These are phyloP conservation scores for Pseudocercospora fijiensis DNA, from an alignment of 2,329 filamentous ascomycete species.

Conservation along the genomic window DNA sequence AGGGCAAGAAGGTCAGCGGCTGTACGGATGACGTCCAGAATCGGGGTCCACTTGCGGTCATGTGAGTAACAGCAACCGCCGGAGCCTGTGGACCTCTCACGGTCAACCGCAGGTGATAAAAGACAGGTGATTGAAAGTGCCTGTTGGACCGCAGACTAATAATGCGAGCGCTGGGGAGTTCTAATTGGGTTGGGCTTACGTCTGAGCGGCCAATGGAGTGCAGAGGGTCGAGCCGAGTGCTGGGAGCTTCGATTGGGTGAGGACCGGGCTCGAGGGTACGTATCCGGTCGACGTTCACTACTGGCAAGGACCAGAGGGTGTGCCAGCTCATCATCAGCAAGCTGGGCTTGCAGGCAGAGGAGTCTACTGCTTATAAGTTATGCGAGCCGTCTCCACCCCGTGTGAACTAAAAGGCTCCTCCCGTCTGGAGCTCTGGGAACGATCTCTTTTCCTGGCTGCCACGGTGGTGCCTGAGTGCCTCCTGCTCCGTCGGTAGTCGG, in stretches of 20 bases:
- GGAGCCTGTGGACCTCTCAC: slow-evolving; percentile 19
- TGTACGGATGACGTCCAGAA: slow-evolving; percentile 22
- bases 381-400: slow-evolving; percentile 1
- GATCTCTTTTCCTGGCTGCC: neutral
- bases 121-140: slow-evolving; percentile 24
- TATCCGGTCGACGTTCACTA: neutral
- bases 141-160: slow-evolving; percentile 19
- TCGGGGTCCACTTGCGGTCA: slow-evolving; percentile 16
- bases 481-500: neutral
- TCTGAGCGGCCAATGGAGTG: slow-evolving; percentile 15
- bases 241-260: slow-evolving; percentile 10
- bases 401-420: slow-evolving; percentile 5
- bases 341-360: neutral
- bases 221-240: slow-evolving; percentile 9
- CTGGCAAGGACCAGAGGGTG: slow-evolving; percentile 7
- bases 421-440: slow-evolving; percentile 4
- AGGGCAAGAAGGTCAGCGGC: slow-evolving; percentile 14
- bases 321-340: slow-evolving; percentile 14
- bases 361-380: neutral
- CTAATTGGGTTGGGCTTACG: slow-evolving; percentile 18
- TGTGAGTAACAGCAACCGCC: slow-evolving; percentile 22
- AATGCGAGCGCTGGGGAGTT: slow-evolving; percentile 14
- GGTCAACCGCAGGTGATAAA: slow-evolving; percentile 22
- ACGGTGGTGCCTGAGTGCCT: neutral
- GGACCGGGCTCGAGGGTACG: slow-evolving; percentile 2